Base-by-base conservation (phyloP, 495 filamentous ascomycete species). In the Cercophora newfieldiana region DNA sequence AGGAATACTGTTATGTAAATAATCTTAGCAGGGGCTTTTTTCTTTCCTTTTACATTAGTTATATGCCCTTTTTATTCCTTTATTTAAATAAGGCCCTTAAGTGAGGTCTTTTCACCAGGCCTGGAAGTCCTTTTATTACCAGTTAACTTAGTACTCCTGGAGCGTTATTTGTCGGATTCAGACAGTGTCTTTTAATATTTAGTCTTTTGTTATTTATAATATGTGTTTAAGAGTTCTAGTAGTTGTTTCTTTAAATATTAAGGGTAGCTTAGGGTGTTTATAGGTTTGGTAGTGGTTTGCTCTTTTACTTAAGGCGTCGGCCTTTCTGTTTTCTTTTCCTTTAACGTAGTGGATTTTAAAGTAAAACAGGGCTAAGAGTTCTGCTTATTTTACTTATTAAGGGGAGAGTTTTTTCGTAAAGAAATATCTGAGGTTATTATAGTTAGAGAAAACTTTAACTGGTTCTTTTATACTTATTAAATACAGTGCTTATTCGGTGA, bases 401-500 rank as follows among this genome's bases (percentile, higher is more conserved):
- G 37, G 37, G 12, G 2, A 14, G 2, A 44, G 10, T 44, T 44
- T 44, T 16, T 44, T 44, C 37, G 37, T 44, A 14, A 44, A 14
- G 10, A 44, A 44, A 14, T 44, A 44, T 8, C 10, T 8, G 12
- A 44, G 18, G 10, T 44, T 44, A 44, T 44, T 44, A 44, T 44
- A 14, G 37, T 44, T 44, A 14, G 10, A 44, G 2, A 44, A 16
- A 14, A 44, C 37, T 14, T 44, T 44, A 44, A 44, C 37, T 25
- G 25, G 19, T 54, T 54, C 5, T 25, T 54, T 7, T 25, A 21
- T 61, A 19, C 63, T 47, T 3, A 12, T 28, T 0, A 69, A 28
- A 18, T 61, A 54, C 0, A 16, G 56, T 3, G 29, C 28, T 48
- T 30, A 69, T 44, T 71, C 37, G 3, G 62, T 54, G 18, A 59